Percentiles rank a stretch among this genome's conserved stretches.
Conservation (phyloP, 805 yeast genomes). For the Sugiyamaella mastotermitis region DNA sequence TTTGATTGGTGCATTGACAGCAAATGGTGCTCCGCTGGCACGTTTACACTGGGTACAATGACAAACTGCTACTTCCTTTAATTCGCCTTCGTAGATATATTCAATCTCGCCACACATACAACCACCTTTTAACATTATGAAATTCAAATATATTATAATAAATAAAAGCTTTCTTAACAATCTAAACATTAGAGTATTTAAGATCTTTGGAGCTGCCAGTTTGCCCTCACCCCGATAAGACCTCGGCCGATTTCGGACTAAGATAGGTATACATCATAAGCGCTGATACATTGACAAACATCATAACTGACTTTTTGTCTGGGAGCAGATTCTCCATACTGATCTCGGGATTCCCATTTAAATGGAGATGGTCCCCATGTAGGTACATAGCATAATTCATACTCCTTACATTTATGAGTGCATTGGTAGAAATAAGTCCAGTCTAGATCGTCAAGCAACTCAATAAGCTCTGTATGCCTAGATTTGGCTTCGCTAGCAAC, state of each 20-base stretch:
- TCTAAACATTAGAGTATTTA: too few relatives aligned
- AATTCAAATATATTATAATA: too few relatives aligned
- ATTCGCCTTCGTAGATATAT: constrained; percentile 3
- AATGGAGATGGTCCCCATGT: constrained; percentile 14
- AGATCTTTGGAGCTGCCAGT: too few relatives aligned
- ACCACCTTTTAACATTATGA: constrained; percentile 3
- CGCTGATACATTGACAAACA: background rate
- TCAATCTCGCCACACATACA: constrained; percentile 5
- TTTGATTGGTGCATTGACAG: constrained; percentile 2
- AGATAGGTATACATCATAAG: too few relatives aligned
- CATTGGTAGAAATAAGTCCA: constrained; percentile 12
- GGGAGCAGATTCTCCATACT: background rate
- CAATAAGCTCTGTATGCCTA: background rate
- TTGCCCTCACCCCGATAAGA: too few relatives aligned
- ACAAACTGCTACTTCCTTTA: constrained; percentile 1
- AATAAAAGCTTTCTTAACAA: too few relatives aligned
- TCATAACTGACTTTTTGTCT: background rate
- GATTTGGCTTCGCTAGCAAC: too few relatives aligned
- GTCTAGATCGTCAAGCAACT: constrained; percentile 5
- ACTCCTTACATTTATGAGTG: constrained; percentile 3
- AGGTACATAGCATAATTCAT: constrained; percentile 10
- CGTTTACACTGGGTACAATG: constrained; percentile 7
- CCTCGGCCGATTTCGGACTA: too few relatives aligned
- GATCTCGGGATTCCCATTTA: constrained; percentile 4
- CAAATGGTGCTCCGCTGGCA: constrained; percentile 5